Evolutionary conservation across 345 rosid genomes (phyloP).

Genomic region (Nasturtium officinale): DNA sequence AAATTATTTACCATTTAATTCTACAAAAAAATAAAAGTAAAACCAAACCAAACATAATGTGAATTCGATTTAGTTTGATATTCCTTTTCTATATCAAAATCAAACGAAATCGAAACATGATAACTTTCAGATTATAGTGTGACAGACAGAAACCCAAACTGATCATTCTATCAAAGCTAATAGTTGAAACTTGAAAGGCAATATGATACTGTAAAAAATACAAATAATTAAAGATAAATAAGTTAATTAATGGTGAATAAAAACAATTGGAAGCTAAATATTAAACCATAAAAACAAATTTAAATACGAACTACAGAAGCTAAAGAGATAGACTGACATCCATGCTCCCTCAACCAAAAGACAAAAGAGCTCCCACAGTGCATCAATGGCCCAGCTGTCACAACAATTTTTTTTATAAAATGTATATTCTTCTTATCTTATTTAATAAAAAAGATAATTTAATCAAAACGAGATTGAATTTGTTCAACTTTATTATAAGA

Average conservation of each 20-base stretch:
- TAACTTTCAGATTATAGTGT: neutral
- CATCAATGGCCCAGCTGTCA: slow-evolving; percentile 46
- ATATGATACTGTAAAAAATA: neutral
- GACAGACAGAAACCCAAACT: neutral
- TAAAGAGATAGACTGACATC: slow-evolving; percentile 44
- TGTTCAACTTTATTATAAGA: slow-evolving; percentile 11
- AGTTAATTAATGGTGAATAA: neutral
- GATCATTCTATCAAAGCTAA: slow-evolving; percentile 2
- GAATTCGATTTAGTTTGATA: neutral
- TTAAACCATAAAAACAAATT: slow-evolving; percentile 14
- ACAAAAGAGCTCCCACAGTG: slow-evolving; percentile 38
- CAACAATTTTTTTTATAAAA: neutral
- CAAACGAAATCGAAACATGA: neutral
- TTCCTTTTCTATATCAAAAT: neutral
- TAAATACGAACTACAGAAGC: slow-evolving; percentile 19
- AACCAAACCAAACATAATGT: neutral
- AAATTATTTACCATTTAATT: neutral
- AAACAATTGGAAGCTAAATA: neutral
- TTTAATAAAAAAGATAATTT: too few species aligned
- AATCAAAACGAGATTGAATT: slow-evolving; percentile 21
- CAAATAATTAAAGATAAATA: neutral
- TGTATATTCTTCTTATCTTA: neutral
- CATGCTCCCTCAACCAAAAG: slow-evolving; percentile 49
- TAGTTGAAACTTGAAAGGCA: neutral
- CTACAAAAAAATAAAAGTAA: neutral